phyloP scores from a whole-genome alignment of 139 green algal genomes.

The Axilococcus clingmanii region DNA sequence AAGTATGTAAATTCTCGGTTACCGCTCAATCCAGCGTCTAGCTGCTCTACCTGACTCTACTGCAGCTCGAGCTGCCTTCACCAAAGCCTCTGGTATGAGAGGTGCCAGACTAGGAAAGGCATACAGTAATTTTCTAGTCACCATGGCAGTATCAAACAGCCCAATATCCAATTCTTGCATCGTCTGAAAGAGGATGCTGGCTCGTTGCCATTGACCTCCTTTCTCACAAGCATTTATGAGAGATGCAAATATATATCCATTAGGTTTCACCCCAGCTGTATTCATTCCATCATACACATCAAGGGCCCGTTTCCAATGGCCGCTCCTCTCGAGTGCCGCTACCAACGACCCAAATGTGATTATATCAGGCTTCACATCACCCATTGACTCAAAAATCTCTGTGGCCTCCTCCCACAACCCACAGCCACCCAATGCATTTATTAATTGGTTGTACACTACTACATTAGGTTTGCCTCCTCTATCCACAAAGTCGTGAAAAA shows the following conservation, averaged over 20 bases:
- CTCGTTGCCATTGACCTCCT: constrained; percentile 27
- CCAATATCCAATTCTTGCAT: constrained; percentile 20
- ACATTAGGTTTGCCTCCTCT: constrained; percentile 38
- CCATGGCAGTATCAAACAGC: constrained; percentile 19
- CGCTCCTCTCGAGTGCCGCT: constrained; percentile 35
- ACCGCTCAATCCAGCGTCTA: constrained; percentile 23
- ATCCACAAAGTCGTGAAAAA: constrained; percentile 4
- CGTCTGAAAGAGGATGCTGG: constrained; percentile 28
- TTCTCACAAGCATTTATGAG: constrained; percentile 43
- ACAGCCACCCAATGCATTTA: constrained; percentile 18
- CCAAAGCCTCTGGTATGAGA: constrained; percentile 18
- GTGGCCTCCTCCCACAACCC: constrained; percentile 51
- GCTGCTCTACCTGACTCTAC: constrained; percentile 30
- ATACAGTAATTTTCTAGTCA: constrained; percentile 31
- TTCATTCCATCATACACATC: constrained; percentile 20
- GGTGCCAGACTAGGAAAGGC: constrained; percentile 26
- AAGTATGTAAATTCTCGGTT: constrained; percentile 4
- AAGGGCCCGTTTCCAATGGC: constrained; percentile 23
- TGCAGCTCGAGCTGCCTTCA: constrained; percentile 23
- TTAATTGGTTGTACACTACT: constrained; percentile 28
- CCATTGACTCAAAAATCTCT: constrained; percentile 21
- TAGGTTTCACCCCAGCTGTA: constrained; percentile 15
- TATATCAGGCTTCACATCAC: constrained; percentile 49
- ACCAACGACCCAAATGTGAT: constrained; percentile 72
- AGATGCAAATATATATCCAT: constrained; percentile 30